These are phyloP conservation scores for Umbilicus rupestris DNA, from an alignment of 164 flowering plant genomes.

Conservation along the genomic window DNA sequence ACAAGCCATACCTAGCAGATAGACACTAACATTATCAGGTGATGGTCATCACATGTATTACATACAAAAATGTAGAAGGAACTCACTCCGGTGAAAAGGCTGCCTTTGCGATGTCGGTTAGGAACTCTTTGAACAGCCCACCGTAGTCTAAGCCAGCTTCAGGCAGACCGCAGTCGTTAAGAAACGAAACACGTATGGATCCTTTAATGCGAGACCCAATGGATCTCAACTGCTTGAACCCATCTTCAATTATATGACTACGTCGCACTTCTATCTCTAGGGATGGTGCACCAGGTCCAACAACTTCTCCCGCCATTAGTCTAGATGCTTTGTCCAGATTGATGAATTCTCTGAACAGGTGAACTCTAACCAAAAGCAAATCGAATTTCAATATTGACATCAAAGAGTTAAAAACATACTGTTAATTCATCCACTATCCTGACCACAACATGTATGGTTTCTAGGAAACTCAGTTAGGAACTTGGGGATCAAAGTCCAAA, in stretches of 20 bases:
- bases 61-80: conserved; percentile 3
- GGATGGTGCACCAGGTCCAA: conserved; percentile 67
- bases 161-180: conserved; percentile 92
- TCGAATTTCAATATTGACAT: not conserved
- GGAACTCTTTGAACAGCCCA: conserved; percentile 89
- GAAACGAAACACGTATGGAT: conserved; percentile 86
- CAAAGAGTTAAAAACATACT: not conserved
- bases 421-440: not conserved
- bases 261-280: conserved; percentile 83
- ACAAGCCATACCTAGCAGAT: conserved; percentile 65
- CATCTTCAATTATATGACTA: conserved; percentile 92
- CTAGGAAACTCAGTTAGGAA: too few relatives aligned
- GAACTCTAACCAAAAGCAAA: conserved; percentile 49
- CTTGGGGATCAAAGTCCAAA: not conserved
- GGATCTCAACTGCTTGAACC: conserved; percentile 70
- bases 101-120: conserved; percentile 82
- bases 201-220: conserved; percentile 83
- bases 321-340: conserved; percentile 79
- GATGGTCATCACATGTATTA: conserved; percentile 3
- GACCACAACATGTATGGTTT: too few relatives aligned
- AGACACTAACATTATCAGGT: conserved; percentile 2
- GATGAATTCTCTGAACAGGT: conserved; percentile 94
- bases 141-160: conserved; percentile 99
- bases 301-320: conserved; percentile 80
- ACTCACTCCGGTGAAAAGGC: conserved; percentile 89